These are phyloP conservation scores for Vicia villosa DNA, from an alignment of 306 rosid species.

Conservation along the genomic window DNA sequence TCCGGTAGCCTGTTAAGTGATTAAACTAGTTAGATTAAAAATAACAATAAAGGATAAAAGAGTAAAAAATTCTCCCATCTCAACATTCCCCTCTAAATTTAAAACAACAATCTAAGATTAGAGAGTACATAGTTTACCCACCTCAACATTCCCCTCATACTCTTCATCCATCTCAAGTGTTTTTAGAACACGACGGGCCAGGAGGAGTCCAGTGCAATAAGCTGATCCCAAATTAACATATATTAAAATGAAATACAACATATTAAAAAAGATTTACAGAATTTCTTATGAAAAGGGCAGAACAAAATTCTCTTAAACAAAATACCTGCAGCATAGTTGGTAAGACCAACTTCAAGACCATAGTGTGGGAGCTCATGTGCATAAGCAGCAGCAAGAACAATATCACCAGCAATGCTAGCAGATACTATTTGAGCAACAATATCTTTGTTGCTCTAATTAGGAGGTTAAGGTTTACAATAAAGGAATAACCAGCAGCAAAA, in stretches of 20 bases:
- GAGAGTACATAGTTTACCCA: constrained; percentile 5
- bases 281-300: neutral
- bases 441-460: constrained; percentile 70
- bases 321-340: constrained; percentile 94
- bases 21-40: neutral
- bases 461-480: constrained; percentile 17
- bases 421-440: constrained; percentile 71
- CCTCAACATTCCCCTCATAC: constrained; percentile 94
- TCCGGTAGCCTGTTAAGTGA: constrained; percentile 60
- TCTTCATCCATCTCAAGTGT: constrained; percentile 77
- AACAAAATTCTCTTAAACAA: neutral
- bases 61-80: constrained; percentile 44
- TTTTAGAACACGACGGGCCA: constrained; percentile 83
- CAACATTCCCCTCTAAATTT: constrained; percentile 73
- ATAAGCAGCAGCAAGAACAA: constrained; percentile 81
- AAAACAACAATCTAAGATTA: too few relatives aligned
- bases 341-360: constrained; percentile 85
- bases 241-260: neutral
- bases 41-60: too few relatives aligned
- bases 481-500: neutral
- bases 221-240: constrained; percentile 47
- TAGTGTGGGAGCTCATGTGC: constrained; percentile 70
- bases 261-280: neutral
- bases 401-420: constrained; percentile 87
- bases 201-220: constrained; percentile 87